phyloP scores from a whole-genome alignment of 108 stramenopile species.

The Cyclostephanos invisitatus region DNA sequence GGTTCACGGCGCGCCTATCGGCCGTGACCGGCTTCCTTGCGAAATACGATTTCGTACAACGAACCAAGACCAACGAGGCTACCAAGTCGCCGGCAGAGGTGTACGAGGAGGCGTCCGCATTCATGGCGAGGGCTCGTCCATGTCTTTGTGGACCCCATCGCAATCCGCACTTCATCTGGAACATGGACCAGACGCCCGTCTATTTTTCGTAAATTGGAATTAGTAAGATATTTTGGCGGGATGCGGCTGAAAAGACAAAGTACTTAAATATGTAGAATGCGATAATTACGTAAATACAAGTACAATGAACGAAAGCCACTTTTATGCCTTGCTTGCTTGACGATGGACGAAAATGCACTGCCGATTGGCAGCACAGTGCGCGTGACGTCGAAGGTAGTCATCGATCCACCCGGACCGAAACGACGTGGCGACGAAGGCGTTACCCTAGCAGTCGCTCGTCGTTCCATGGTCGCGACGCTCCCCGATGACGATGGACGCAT shows the following conservation, averaged over 20 bases:
- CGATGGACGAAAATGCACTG: not conserved
- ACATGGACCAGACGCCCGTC: not conserved
- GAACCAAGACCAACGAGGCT: not conserved
- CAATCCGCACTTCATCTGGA: not conserved
- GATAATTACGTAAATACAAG: too few relatives aligned
- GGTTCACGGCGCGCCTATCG: not conserved
- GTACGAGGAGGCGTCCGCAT: not conserved
- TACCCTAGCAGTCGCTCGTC: slow-evolving; percentile 22
- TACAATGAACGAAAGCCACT: too few relatives aligned
- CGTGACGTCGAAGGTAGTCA: not conserved
- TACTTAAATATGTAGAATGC: too few relatives aligned
- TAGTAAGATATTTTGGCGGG: too few relatives aligned
- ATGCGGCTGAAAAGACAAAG: too few relatives aligned
- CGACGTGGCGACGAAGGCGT: not conserved
- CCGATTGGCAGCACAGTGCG: slow-evolving; percentile 27
- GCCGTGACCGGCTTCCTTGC: not conserved
- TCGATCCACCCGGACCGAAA: not conserved
- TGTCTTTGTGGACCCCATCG: not conserved
- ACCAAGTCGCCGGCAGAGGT: not conserved
- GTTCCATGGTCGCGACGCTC: slow-evolving; percentile 44
- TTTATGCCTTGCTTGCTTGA: too few relatives aligned
- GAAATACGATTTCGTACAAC: not conserved
- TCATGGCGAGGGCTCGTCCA: not conserved
- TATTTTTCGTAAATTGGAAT: not conserved
- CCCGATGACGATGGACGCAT: slow-evolving; percentile 15